These are phyloP conservation scores for Lathyrus tuberosus DNA, from an alignment of 306 rosid species.

Conservation along the genomic window DNA sequence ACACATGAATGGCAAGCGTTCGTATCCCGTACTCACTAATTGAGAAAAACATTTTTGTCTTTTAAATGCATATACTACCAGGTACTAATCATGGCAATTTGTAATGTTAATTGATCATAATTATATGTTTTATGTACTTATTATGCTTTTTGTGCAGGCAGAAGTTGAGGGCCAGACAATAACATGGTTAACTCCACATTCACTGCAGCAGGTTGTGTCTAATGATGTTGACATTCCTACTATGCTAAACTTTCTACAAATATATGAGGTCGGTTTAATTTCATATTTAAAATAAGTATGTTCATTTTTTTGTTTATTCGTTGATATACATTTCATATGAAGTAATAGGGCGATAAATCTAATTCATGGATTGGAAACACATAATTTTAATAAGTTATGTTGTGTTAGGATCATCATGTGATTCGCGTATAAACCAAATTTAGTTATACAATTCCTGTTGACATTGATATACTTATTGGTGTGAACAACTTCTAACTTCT, in stretches of 20 bases:
- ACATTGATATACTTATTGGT: conserved; percentile 19
- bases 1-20: conserved; percentile 97
- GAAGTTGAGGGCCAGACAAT: conserved; percentile 77
- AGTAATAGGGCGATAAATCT: neutral
- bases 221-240: conserved; percentile 77
- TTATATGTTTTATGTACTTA: neutral
- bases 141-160: conserved; percentile 58
- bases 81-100: conserved; percentile 47
- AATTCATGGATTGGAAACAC: neutral
- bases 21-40: conserved; percentile 70
- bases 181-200: conserved; percentile 93
- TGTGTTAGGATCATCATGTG: conserved; percentile 16
- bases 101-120: neutral
- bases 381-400: neutral
- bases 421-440: neutral
- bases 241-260: conserved; percentile 75
- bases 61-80: conserved; percentile 93
- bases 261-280: conserved; percentile 68
- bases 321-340: neutral
- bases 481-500: neutral
- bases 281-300: neutral
- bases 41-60: conserved; percentile 83
- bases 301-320: conserved; percentile 15
- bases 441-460: conserved; percentile 1
- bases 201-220: conserved; percentile 84